Evolutionary conservation across 345 rosid species (phyloP).

Genomic region (Dovyalis caffra): DNA sequence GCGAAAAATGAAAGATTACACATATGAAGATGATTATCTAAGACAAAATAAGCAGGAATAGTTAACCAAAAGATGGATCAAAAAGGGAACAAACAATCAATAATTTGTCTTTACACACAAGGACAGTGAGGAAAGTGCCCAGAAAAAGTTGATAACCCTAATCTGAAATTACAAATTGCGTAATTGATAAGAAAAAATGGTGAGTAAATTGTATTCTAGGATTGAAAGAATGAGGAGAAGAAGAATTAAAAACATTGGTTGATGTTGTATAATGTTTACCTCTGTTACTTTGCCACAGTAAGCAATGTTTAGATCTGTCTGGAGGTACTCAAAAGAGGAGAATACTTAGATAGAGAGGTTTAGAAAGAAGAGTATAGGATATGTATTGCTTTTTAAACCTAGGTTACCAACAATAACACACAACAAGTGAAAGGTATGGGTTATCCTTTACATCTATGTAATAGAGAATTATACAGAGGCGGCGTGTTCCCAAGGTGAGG

Average conservation of each 20-base stretch:
- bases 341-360: not conserved
- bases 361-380: not conserved
- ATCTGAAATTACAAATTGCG: not conserved
- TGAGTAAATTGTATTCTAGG: no score
- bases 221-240: not conserved
- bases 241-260: not conserved
- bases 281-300: not conserved
- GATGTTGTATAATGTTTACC: not conserved
- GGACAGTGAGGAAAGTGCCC: not conserved
- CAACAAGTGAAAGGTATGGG: no score
- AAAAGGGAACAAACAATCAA: not conserved
- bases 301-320: not conserved
- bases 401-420: not conserved
- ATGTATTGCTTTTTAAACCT: slow-evolving; percentile 1
- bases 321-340: not conserved
- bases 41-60: not conserved
- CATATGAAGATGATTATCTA: not conserved
- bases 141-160: not conserved
- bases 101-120: not conserved
- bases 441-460: not conserved
- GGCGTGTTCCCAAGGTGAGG: not conserved
- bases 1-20: not conserved
- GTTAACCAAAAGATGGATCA: no score
- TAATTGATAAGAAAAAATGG: not conserved
- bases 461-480: not conserved